Evolutionary conservation across 495 filamentous ascomycete species (phyloP).

Genomic region (Aspergillus bertholletiae): DNA sequence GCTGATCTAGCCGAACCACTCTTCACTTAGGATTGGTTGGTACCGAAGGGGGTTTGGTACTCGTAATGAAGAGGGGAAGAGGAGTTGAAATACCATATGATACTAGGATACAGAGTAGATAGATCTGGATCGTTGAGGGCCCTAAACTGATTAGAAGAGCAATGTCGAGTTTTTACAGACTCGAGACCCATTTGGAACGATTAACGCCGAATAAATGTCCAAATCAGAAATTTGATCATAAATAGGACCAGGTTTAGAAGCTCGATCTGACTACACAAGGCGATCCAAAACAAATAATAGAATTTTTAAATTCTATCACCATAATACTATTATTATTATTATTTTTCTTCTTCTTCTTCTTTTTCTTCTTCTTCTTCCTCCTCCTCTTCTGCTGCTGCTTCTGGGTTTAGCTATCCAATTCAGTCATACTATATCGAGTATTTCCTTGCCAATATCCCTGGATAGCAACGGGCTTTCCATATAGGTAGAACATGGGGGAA

Average conservation of each 20-base stretch:
- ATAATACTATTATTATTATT: neutral
- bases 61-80: neutral
- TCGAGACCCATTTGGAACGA: slow-evolving; percentile 5
- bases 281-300: slow-evolving; percentile 9
- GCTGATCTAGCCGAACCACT: slow-evolving; percentile 12
- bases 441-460: neutral
- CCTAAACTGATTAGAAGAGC: neutral
- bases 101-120: too few species aligned
- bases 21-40: slow-evolving; percentile 11
- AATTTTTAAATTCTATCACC: neutral
- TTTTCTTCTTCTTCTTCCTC: too few species aligned
- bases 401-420: neutral
- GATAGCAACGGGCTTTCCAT: neutral
- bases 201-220: slow-evolving; percentile 4
- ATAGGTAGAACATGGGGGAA: neutral
- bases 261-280: slow-evolving; percentile 17
- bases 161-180: slow-evolving; percentile 1
- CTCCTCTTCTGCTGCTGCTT: too few species aligned
- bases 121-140: neutral
- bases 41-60: neutral
- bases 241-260: slow-evolving; percentile 8
- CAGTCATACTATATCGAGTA: neutral
- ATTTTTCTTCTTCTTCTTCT: neutral
- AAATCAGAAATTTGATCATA: slow-evolving; percentile 6
- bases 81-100: too few species aligned